Percentiles rank a stretch among this genome's conserved stretches.
Conservation (phyloP, 768 basidiomycete species). For the Flagelloscypha sp. region DNA sequence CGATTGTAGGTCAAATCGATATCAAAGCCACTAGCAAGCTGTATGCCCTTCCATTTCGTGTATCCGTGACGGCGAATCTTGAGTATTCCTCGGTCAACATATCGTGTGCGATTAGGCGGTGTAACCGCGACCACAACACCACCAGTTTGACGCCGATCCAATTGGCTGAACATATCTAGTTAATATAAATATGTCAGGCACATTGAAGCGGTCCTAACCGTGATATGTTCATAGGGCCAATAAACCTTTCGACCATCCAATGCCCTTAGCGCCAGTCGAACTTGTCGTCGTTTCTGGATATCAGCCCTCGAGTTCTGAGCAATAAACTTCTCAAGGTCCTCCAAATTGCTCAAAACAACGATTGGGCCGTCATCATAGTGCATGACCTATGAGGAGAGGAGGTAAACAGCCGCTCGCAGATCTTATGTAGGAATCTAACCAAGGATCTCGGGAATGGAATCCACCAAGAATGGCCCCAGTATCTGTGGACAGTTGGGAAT, state of each 20-base stretch:
- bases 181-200: constrained; percentile 2
- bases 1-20: constrained; percentile 51
- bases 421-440: constrained; percentile 25
- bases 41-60: constrained; percentile 40
- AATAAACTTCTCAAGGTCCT: constrained; percentile 52
- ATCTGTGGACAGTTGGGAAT: constrained; percentile 33
- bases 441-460: constrained; percentile 72
- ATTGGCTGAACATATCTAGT: constrained; percentile 43
- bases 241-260: constrained; percentile 52
- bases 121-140: constrained; percentile 39
- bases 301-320: constrained; percentile 48
- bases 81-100: no score
- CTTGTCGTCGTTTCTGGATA: constrained; percentile 41
- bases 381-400: constrained; percentile 39
- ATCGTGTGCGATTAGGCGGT: constrained; percentile 39
- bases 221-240: constrained; percentile 57
- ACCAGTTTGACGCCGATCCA: constrained; percentile 36
- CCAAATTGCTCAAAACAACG: constrained; percentile 35
- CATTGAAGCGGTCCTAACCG: constrained; percentile 26
- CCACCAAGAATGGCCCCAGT: constrained; percentile 76
- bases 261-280: constrained; percentile 56
- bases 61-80: constrained; percentile 46
- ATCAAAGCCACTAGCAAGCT: constrained; percentile 64
- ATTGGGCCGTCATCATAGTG: constrained; percentile 57
- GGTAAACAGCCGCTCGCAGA: constrained; percentile 1